These are phyloP conservation scores for Aspergillus coremiiformis DNA, from an alignment of 495 filamentous ascomycete species.

Conservation along the genomic window DNA sequence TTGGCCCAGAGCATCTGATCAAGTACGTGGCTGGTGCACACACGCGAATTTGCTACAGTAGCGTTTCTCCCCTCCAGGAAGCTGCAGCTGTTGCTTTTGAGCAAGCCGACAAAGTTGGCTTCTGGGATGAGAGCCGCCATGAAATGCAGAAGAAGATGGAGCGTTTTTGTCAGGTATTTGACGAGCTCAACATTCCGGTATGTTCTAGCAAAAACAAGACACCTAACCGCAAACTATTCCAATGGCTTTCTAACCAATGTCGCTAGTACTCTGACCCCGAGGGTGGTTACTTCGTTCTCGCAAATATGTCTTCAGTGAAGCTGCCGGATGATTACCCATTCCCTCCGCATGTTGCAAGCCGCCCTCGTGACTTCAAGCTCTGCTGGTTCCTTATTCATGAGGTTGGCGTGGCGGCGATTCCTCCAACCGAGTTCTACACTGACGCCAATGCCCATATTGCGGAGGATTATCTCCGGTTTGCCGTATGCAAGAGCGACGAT, in stretches of 20 bases:
- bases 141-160: constrained; percentile 91
- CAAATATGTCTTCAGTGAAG: constrained; percentile 78
- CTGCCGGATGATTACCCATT: constrained; percentile 77
- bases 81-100: constrained; percentile 95
- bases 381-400: constrained; percentile 96
- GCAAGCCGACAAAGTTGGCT: constrained; percentile 70
- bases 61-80: constrained; percentile 88
- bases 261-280: constrained; percentile 75
- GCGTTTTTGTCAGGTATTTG: constrained; percentile 78
- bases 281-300: constrained; percentile 94
- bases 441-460: constrained; percentile 71
- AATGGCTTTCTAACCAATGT: not conserved
- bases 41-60: constrained; percentile 93
- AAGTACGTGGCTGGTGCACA: constrained; percentile 89
- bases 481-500: constrained; percentile 92
- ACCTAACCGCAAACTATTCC: not conserved
- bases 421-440: constrained; percentile 95
- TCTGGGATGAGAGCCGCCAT: constrained; percentile 77
- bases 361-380: constrained; percentile 88
- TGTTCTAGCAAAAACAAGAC: constrained; percentile 9
- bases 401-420: constrained; percentile 90
- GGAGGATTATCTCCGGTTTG: constrained; percentile 90
- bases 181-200: constrained; percentile 77
- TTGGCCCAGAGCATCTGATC: constrained; percentile 81
- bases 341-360: constrained; percentile 74